Conservation (phyloP, 2,329 filamentous ascomycete species). For the Plectosphaerella plurivora region DNA sequence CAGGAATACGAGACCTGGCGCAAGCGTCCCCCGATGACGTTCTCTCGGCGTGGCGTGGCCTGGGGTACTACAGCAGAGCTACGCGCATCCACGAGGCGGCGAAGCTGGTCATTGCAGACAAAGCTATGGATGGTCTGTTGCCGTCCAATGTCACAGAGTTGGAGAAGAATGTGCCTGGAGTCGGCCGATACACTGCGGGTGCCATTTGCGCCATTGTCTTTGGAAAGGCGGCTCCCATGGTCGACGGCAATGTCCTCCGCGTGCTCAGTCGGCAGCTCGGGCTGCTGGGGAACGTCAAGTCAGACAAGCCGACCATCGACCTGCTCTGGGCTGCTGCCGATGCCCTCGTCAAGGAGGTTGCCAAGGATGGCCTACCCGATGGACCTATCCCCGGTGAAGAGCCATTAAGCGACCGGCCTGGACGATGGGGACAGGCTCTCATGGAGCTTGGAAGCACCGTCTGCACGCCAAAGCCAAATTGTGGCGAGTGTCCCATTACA, state of each 20-base stretch:
- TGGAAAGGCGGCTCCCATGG: constrained; percentile 53
- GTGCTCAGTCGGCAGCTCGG: constrained; percentile 59
- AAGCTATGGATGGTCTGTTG: constrained; percentile 39
- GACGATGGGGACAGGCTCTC: constrained; percentile 59
- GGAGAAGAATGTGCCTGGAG: constrained; percentile 49
- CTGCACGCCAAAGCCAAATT: constrained; percentile 56
- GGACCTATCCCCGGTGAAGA: constrained; percentile 11
- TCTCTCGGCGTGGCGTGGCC: constrained; percentile 52
- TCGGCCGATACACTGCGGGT: constrained; percentile 59
- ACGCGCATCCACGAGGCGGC: constrained; percentile 56
- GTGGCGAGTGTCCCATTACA: constrained; percentile 44
- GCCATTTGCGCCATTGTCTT: constrained; percentile 61
- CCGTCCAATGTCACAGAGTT: constrained; percentile 41
- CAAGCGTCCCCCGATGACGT: constrained; percentile 51
- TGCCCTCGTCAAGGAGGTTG: constrained; percentile 47
- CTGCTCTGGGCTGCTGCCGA: constrained; percentile 55
- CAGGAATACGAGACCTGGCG: constrained; percentile 52
- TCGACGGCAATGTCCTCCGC: constrained; percentile 59
- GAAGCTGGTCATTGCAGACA: constrained; percentile 40
- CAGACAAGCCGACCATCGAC: constrained; percentile 47
- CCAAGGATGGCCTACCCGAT: constrained; percentile 26
- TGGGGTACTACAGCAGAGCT: constrained; percentile 63
- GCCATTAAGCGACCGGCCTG: constrained; percentile 44
- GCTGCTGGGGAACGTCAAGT: constrained; percentile 51
- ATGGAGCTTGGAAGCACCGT: constrained; percentile 64